phyloP scores from a whole-genome alignment of 148 eudicot species.

The Silene latifolia region DNA sequence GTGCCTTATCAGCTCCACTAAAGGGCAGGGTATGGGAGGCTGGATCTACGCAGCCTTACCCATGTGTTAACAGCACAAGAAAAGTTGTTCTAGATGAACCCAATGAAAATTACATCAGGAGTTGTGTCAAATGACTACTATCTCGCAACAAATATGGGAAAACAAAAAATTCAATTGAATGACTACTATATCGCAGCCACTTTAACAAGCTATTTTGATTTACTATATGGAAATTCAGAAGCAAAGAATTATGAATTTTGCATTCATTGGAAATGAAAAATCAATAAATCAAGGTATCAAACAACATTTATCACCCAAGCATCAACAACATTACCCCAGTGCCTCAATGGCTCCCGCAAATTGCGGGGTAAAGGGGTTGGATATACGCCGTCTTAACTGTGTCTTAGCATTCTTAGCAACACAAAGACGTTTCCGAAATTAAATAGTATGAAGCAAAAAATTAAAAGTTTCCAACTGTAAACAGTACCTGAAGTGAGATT shows the following conservation, averaged over 20 bases:
- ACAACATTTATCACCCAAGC: not conserved
- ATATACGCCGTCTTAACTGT: too few species aligned
- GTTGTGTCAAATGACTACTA: not conserved
- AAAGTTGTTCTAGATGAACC: not conserved
- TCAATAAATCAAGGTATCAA: not conserved
- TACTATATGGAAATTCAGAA: not conserved
- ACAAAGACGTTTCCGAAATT: too few species aligned
- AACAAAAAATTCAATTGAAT: not conserved
- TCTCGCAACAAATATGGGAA: not conserved
- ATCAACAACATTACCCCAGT: too few species aligned
- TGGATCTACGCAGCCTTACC: not conserved
- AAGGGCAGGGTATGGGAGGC: not conserved
- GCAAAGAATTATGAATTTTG: not conserved
- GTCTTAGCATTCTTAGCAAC: too few species aligned
- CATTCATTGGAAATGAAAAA: not conserved
- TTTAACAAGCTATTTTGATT: not conserved
- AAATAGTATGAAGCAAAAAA: not conserved
- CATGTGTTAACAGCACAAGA: not conserved
- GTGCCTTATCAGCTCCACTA: not conserved
- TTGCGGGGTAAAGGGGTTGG: too few species aligned
- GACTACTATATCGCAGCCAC: not conserved
- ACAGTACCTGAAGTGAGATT: conserved; percentile 38
- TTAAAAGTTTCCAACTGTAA: conserved; percentile 8
- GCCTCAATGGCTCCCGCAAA: too few species aligned
- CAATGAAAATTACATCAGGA: not conserved